A percentile compares a stretch with the other conserved stretches of the same genome.
These are phyloP conservation scores for Penicillium lividum DNA, from an alignment of 495 filamentous ascomycete species.

Conservation along the genomic window DNA sequence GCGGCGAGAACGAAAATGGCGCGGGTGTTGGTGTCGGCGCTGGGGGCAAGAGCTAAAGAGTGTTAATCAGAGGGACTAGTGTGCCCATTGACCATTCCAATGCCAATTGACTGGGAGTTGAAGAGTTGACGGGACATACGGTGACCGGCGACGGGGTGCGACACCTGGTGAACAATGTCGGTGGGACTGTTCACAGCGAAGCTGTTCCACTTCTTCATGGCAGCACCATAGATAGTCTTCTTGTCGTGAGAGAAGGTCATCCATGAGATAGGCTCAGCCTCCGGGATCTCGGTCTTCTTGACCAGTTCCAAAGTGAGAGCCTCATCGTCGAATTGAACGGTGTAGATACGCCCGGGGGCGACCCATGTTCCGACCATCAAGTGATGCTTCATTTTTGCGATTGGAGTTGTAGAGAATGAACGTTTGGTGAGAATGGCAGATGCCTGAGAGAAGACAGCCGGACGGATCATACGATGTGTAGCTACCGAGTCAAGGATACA, in stretches of 20 bases:
- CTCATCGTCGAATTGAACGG: slow-evolving; percentile 79
- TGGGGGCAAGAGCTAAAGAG: slow-evolving; percentile 61
- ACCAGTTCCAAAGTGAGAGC: slow-evolving; percentile 66
- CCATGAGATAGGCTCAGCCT: slow-evolving; percentile 86
- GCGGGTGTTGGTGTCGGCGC: slow-evolving; percentile 71
- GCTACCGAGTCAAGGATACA: slow-evolving; percentile 24
- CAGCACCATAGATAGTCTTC: slow-evolving; percentile 81
- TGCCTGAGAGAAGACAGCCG: slow-evolving; percentile 10
- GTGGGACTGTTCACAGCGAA: slow-evolving; percentile 74
- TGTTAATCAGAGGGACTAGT: neutral
- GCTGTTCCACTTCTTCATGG: slow-evolving; percentile 88
- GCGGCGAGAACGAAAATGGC: slow-evolving; percentile 85
- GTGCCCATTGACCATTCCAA: neutral
- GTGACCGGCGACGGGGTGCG: slow-evolving; percentile 67
- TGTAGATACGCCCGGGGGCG: slow-evolving; percentile 81
- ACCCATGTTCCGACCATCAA: slow-evolving; percentile 86
- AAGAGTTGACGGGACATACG: slow-evolving; percentile 40
- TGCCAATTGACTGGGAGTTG: slow-evolving; percentile 2
- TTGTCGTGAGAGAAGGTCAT: slow-evolving; percentile 83
- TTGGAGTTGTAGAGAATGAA: slow-evolving; percentile 20
- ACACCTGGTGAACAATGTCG: slow-evolving; percentile 73
- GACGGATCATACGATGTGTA: slow-evolving; percentile 18
- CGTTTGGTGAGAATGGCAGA: slow-evolving; percentile 10
- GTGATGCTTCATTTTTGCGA: slow-evolving; percentile 67
- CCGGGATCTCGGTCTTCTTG: slow-evolving; percentile 75